Evolutionary conservation across 495 filamentous ascomycete genomes (phyloP), one percentile per base, ranked within the genome.

Genomic region (Penicillium daleae): DNA sequence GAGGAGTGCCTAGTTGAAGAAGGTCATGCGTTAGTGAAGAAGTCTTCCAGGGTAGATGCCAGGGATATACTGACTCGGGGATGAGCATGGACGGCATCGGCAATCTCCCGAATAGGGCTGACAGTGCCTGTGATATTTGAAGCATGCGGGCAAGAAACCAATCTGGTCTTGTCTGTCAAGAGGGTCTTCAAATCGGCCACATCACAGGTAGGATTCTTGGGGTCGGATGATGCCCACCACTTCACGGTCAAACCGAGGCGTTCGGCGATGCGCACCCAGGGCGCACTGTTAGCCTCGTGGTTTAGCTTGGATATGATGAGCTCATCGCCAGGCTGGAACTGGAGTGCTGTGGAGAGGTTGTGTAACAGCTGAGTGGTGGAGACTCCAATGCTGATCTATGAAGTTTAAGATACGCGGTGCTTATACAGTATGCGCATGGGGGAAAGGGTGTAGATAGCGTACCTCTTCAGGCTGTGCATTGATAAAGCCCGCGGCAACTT

Each of bases 341-440:
- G 58, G 17, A 92, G 76, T 9, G 86, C 78, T 22, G 76, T 79
- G 8, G 87, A 87, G 56, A 91, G 82, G 73, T 92, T 92, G 66
- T 87, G 83, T 64, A 91, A 82, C 21, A 91, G 85, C 71, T 91
- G 89, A 2, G 90, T 92, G 22, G 89, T 89, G 22, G 88, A 89
- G 1, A 87, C 69, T 10, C 89, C 87, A 56, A 90, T 79, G 40
- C 64, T 72, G 60, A 71, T 70, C 68, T 71, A 33, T 4, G 26
- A 31, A 49, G 17, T 60, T n/a, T 60, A 27, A 57, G 40, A 49
- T n/a, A n/a, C n/a, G n/a, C n/a, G n/a, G n/a, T n/a, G n/a, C n/a
- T n/a, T n/a, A n/a, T n/a, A n/a, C n/a, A n/a, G n/a, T n/a, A n/a
- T n/a, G n/a, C n/a, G n/a, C n/a, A n/a, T n/a, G n/a, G n/a, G n/a